These are phyloP conservation scores for Taphrina wiesneri DNA, from an alignment of 1,139 yeast genomes.

Conservation along the genomic window DNA sequence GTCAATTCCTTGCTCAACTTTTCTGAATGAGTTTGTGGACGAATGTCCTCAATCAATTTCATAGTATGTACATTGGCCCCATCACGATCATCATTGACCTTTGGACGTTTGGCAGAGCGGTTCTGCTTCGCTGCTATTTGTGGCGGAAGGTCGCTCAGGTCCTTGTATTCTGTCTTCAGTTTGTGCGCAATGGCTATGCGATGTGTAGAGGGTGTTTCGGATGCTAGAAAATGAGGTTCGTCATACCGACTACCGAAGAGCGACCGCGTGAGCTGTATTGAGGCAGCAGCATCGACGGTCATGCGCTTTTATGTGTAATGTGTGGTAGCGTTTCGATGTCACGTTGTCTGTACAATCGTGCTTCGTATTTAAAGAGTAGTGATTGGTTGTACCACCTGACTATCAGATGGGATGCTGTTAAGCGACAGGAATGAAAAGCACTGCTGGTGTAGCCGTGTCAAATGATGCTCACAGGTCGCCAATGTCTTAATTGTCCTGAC, in stretches of 20 bases:
- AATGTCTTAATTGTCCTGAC: background rate
- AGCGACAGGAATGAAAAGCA: background rate
- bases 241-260: conserved; percentile 7
- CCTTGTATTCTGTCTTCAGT: conserved; percentile 40
- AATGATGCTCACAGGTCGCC: background rate
- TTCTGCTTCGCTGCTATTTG: conserved; percentile 40
- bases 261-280: conserved; percentile 3
- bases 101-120: conserved; percentile 28
- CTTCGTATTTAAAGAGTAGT: too few species aligned
- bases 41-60: conserved; percentile 38
- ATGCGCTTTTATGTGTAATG: background rate
- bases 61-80: background rate
- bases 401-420: background rate
- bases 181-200: conserved; percentile 34
- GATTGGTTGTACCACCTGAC: too few species aligned
- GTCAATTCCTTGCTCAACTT: conserved; percentile 13
- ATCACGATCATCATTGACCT: conserved; percentile 30
- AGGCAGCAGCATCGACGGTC: conserved; percentile 7
- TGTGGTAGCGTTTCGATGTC: background rate
- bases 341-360: too few species aligned
- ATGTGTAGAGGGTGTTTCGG: background rate
- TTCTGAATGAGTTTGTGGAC: conserved; percentile 39
- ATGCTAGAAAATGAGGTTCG: conserved; percentile 5
- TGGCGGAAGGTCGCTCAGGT: conserved; percentile 40
- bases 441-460: background rate